These are phyloP conservation scores for Annona squamosa DNA, from an alignment of 164 flowering plant genomes.

Conservation along the genomic window DNA sequence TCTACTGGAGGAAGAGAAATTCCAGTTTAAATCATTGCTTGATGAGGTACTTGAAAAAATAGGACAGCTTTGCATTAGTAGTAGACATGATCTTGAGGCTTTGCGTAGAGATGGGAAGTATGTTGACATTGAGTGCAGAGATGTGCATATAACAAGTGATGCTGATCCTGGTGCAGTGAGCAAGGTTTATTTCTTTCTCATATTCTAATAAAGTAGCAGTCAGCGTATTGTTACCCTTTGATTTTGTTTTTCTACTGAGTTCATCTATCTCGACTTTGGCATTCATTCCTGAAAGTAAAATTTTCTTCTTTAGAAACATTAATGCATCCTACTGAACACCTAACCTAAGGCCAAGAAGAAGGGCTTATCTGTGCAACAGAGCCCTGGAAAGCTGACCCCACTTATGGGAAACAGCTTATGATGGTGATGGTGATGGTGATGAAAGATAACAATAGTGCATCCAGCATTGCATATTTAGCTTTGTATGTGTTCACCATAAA, in stretches of 20 bases:
- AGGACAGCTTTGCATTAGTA: constrained; percentile 19
- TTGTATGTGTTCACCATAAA: no score
- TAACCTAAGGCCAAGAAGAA: no score
- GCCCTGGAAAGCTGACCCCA: no score
- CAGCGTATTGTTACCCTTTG: neutral
- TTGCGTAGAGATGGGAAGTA: constrained; percentile 22
- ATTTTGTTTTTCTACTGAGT: neutral
- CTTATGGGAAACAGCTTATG: no score
- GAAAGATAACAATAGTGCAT: no score
- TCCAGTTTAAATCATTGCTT: constrained; percentile 30
- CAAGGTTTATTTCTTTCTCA: constrained; percentile 32
- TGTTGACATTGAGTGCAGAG: constrained; percentile 50
- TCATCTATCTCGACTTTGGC: neutral
- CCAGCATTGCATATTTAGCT: no score
- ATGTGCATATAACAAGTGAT: constrained; percentile 51
- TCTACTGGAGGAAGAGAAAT: constrained; percentile 51
- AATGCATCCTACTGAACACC: no score
- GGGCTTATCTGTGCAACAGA: no score
- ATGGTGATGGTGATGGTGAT: no score
- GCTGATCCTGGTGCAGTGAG: constrained; percentile 16
- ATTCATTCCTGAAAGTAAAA: no score
- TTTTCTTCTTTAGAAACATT: no score
- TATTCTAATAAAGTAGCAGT: neutral
- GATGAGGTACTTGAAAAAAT: constrained; percentile 36
- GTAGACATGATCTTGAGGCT: constrained; percentile 17